A percentile compares a stretch with the other conserved stretches of the same genome.
These are phyloP conservation scores for Apiotrichum sp. DNA, from an alignment of 1,284 basidiomycete genomes.

Conservation along the genomic window DNA sequence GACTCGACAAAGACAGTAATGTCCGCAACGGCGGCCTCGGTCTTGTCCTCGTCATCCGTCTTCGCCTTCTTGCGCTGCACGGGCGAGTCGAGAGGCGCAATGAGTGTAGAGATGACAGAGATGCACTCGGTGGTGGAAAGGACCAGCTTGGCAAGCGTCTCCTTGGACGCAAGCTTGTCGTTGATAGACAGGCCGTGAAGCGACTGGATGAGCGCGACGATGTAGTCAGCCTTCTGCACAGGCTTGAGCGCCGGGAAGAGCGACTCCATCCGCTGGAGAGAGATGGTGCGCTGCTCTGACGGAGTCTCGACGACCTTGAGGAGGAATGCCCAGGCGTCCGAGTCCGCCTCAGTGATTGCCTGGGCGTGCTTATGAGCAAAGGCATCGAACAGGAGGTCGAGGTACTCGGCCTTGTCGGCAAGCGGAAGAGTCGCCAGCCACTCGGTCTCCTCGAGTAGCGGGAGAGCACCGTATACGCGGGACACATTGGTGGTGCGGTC, in stretches of 20 bases:
- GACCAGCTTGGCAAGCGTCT: conserved; percentile 22
- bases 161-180: conserved; percentile 26
- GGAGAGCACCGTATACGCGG: conserved; percentile 60
- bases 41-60: conserved; percentile 25
- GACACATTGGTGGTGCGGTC: conserved; percentile 58
- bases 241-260: conserved; percentile 30
- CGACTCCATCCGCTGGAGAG: conserved; percentile 29
- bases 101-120: conserved; percentile 21
- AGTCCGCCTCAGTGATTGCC: conserved; percentile 21
- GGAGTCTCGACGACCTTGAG: conserved; percentile 9
- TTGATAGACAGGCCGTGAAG: conserved; percentile 25
- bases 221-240: conserved; percentile 26
- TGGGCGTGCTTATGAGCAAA: conserved; percentile 18
- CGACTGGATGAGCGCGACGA: conserved; percentile 27
- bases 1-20: conserved; percentile 67
- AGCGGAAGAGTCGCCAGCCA: conserved; percentile 21
- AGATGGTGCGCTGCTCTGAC: conserved; percentile 16
- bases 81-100: conserved; percentile 30
- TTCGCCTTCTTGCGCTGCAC: conserved; percentile 30
- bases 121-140: conserved; percentile 25
- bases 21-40: conserved; percentile 48
- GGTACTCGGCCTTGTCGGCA: conserved; percentile 20
- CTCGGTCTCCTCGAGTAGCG: conserved; percentile 49
- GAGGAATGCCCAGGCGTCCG: conserved; percentile 24
- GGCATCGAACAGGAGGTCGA: conserved; percentile 19